Evolutionary conservation across 768 basidiomycete genomes (phyloP).

Genomic region (Leucosporidium creatinivorum): DNA sequence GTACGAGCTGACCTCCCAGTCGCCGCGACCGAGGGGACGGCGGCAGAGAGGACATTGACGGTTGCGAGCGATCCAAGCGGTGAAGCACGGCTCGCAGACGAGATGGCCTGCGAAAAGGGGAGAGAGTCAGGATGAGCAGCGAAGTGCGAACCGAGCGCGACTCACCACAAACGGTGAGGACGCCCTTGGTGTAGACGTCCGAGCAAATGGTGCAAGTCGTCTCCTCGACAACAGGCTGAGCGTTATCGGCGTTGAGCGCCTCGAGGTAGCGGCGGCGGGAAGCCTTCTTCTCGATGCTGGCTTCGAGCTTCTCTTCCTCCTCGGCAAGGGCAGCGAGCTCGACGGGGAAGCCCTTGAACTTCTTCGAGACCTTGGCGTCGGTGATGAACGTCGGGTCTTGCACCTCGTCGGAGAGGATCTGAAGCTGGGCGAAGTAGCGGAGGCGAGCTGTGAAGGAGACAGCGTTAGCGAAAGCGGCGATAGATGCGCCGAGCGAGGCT

Average conservation of each 20-base stretch:
- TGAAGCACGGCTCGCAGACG: conserved; percentile 28
- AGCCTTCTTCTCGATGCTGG: conserved; percentile 8
- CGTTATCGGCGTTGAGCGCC: conserved; percentile 10
- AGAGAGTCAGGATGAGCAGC: background rate
- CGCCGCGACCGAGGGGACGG: background rate
- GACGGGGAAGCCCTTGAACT: conserved; percentile 10
- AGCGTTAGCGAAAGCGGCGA: too few species aligned
- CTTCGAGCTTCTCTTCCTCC: conserved; percentile 14
- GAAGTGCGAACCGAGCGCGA: background rate
- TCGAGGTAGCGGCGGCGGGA: conserved; percentile 29
- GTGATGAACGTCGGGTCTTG: conserved; percentile 22
- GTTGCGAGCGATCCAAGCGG: conserved; percentile 14
- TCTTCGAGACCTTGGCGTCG: background rate
- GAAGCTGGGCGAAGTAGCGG: conserved; percentile 33
- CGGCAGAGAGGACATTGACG: conserved; percentile 33
- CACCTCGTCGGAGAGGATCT: conserved; percentile 30
- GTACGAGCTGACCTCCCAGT: background rate
- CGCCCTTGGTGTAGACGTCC: conserved; percentile 7
- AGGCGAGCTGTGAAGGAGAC: conserved; percentile 12
- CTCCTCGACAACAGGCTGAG: conserved; percentile 10
- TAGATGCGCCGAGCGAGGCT: background rate
- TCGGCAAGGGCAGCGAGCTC: conserved; percentile 7
- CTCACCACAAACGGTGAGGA: conserved; percentile 32
- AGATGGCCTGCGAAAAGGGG: conserved; percentile 10
- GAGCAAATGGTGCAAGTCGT: conserved; percentile 31